Percentiles rank a stretch among this genome's conserved stretches.
These are phyloP conservation scores for Lanmaoa rubissima DNA, from an alignment of 768 basidiomycete genomes.

Conservation along the genomic window DNA sequence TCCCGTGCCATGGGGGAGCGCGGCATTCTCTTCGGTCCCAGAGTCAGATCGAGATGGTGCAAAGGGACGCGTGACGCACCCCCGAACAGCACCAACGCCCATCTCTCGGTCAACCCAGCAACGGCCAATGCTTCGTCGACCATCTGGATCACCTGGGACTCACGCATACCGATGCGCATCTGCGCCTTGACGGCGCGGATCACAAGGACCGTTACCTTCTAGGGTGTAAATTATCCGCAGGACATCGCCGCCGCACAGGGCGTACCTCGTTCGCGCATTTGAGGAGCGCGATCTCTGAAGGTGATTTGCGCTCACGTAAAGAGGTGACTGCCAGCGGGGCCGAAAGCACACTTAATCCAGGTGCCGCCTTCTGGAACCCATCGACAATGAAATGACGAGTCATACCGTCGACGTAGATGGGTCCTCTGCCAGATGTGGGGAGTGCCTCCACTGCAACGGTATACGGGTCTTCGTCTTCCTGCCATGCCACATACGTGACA, in stretches of 20 bases:
- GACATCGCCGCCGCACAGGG: not conserved
- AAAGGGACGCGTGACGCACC: conserved; percentile 41
- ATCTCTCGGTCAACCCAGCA: conserved; percentile 58
- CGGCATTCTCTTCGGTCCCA: conserved; percentile 66
- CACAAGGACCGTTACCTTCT: conserved; percentile 72
- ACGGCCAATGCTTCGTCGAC: conserved; percentile 51
- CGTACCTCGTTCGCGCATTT: conserved; percentile 78
- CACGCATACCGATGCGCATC: conserved; percentile 70
- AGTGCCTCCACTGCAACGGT: conserved; percentile 39
- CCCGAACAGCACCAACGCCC: conserved; percentile 74
- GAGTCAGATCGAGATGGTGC: not conserved
- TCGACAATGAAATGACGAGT: conserved; percentile 65
- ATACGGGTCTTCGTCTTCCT: conserved; percentile 71
- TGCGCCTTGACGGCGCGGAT: conserved; percentile 61
- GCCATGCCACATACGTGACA: conserved; percentile 54
- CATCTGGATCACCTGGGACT: conserved; percentile 66
- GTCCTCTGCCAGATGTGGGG: conserved; percentile 26
- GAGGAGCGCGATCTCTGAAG: conserved; percentile 65
- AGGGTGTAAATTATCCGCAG: not conserved
- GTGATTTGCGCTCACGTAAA: conserved; percentile 73
- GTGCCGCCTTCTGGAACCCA: conserved; percentile 50
- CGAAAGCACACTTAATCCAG: conserved; percentile 39
- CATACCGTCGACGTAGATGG: conserved; percentile 59
- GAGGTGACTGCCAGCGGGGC: conserved; percentile 55
- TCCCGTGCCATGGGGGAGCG: conserved; percentile 80